Evolutionary conservation across 1,139 yeast genomes (phyloP).

Genomic region (Kurtzmaniella quercitrusa): DNA sequence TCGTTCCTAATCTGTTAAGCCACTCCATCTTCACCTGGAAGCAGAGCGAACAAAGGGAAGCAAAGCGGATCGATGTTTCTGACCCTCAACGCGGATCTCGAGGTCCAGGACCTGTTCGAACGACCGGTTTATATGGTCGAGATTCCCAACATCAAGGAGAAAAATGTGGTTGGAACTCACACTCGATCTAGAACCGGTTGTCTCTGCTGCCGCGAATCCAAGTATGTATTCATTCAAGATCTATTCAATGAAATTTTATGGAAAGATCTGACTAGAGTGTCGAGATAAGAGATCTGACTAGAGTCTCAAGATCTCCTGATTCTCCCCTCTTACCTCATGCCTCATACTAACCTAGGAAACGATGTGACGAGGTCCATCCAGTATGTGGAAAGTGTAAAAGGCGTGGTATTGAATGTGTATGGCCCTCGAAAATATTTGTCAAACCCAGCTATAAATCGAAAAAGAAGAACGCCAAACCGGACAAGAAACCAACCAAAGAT

Average conservation of each 20-base stretch:
- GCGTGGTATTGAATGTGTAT: conserved; percentile 18
- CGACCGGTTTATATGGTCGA: background rate
- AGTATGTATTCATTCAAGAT: conserved; percentile 4
- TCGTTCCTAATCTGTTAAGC: background rate
- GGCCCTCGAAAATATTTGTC: conserved; percentile 7
- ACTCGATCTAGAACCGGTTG: conserved; percentile 6
- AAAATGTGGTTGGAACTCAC: conserved; percentile 6
- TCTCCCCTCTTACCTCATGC: too few species aligned
- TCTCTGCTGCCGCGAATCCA: conserved; percentile 4
- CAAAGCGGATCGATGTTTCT: background rate
- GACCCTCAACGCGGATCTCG: background rate
- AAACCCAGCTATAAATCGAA: background rate
- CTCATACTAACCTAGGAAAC: conserved; percentile 11
- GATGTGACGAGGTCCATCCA: conserved; percentile 27
- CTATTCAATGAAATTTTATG: too few species aligned
- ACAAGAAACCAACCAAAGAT: background rate
- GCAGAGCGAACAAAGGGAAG: too few species aligned
- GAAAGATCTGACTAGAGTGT: too few species aligned
- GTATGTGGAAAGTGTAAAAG: conserved; percentile 20
- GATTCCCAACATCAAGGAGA: conserved; percentile 1
- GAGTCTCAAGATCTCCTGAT: too few species aligned
- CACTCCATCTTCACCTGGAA: background rate
- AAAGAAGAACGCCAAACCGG: background rate
- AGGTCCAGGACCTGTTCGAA: conserved; percentile 1
- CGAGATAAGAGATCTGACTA: too few species aligned